phyloP scores from a whole-genome alignment of 1,284 basidiomycete species.

The Ustilago hordei region DNA sequence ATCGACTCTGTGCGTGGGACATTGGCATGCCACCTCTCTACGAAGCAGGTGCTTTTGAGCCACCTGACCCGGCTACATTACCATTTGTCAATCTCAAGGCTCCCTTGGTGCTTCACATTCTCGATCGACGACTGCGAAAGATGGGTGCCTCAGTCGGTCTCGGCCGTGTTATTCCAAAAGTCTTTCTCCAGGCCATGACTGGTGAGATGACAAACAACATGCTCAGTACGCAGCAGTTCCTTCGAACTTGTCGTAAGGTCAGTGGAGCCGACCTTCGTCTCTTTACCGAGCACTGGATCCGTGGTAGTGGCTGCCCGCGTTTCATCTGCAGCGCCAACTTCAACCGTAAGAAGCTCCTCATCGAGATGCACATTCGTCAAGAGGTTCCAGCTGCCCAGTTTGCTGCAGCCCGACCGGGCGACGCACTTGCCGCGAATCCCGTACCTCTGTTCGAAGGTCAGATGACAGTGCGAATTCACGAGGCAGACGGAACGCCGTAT shows the following conservation, averaged over 20 bases:
- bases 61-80: slow-evolving; percentile 70
- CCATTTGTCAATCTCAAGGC: slow-evolving; percentile 92
- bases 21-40: slow-evolving; percentile 91
- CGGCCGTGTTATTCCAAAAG: slow-evolving; percentile 91
- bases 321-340: slow-evolving; percentile 91
- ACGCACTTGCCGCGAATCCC: slow-evolving; percentile 71
- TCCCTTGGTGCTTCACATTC: slow-evolving; percentile 92
- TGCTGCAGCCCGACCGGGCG: slow-evolving; percentile 60
- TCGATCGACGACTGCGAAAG: slow-evolving; percentile 92
- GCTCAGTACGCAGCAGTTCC: slow-evolving; percentile 89
- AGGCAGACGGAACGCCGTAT: slow-evolving; percentile 98
- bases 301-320: slow-evolving; percentile 93
- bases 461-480: slow-evolving; percentile 98
- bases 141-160: slow-evolving; percentile 94
- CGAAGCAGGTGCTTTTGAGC: slow-evolving; percentile 83
- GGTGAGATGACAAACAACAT: slow-evolving; percentile 84
- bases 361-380: slow-evolving; percentile 94
- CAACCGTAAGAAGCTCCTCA: slow-evolving; percentile 97
- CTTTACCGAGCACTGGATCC: slow-evolving; percentile 98
- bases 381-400: slow-evolving; percentile 78
- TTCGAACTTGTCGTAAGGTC: slow-evolving; percentile 91
- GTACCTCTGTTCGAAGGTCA: slow-evolving; percentile 75
- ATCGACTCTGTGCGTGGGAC: slow-evolving; percentile 89
- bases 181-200: slow-evolving; percentile 92
- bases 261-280: slow-evolving; percentile 81